phyloP scores from a whole-genome alignment of 306 rosid species.

The Pyrus pyrifolia region DNA sequence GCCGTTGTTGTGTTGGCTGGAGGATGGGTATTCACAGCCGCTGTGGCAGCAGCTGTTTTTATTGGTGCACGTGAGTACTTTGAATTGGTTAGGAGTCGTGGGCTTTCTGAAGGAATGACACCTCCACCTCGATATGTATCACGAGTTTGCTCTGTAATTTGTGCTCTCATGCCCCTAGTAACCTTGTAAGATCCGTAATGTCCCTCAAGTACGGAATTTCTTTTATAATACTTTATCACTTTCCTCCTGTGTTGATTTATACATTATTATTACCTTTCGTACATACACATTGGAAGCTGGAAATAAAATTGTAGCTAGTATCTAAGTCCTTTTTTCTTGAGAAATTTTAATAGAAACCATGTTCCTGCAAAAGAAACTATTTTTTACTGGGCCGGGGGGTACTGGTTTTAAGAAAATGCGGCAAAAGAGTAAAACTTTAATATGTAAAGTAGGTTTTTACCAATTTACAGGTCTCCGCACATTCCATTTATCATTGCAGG shows the following conservation, averaged over 20 bases:
- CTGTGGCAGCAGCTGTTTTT: constrained; percentile 65
- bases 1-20: constrained; percentile 82
- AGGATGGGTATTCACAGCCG: constrained; percentile 74
- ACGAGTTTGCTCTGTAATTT: constrained; percentile 71
- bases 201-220: neutral
- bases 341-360: neutral
- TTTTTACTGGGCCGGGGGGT: neutral
- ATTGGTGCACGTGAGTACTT: constrained; percentile 81
- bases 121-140: constrained; percentile 95
- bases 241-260: neutral
- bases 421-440: neutral
- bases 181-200: constrained; percentile 58
- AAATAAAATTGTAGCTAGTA: neutral
- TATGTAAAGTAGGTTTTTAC: too few relatives aligned
- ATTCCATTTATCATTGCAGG: neutral
- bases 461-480: neutral
- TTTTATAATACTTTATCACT: neutral
- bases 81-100: constrained; percentile 78
- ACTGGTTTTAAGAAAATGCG: neutral
- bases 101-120: constrained; percentile 87
- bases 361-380: neutral
- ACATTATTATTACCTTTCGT: neutral
- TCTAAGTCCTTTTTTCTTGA: neutral
- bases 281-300: neutral
- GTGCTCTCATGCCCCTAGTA: constrained; percentile 77